Percentiles rank a stretch among this genome's conserved stretches.
phyloP scores from a whole-genome alignment of 2,329 filamentous ascomycete species.

The Claviceps lovelessii region DNA sequence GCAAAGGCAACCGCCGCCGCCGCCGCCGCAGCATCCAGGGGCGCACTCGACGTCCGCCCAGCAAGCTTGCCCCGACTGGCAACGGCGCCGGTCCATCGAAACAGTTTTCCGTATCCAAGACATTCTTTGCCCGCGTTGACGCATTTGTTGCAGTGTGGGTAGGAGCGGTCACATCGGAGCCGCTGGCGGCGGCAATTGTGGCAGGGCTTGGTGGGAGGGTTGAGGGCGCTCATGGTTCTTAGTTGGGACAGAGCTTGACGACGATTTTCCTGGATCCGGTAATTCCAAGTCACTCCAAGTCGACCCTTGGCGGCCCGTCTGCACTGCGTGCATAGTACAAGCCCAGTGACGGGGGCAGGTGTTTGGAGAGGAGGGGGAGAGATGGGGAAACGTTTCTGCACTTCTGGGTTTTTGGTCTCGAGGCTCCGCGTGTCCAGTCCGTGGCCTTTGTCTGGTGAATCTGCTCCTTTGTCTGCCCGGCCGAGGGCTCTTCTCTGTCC shows the following conservation, averaged over 20 bases:
- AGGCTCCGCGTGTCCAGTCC: background rate
- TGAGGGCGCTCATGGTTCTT: constrained; percentile 3
- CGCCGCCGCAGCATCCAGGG: background rate
- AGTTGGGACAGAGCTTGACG: background rate
- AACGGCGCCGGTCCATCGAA: constrained; percentile 36
- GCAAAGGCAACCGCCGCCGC: background rate
- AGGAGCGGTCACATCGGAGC: constrained; percentile 37
- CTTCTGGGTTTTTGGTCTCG: background rate
- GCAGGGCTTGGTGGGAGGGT: constrained; percentile 24
- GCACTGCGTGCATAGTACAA: constrained; percentile 3
- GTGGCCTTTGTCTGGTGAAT: background rate
- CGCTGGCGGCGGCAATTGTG: constrained; percentile 41
- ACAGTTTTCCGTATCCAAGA: constrained; percentile 38
- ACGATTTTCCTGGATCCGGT: background rate
- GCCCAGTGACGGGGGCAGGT: constrained; percentile 1
- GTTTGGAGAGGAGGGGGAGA: background rate
- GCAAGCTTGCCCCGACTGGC: constrained; percentile 28
- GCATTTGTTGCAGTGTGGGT: constrained; percentile 39
- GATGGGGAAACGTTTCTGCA: background rate
- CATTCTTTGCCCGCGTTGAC: constrained; percentile 33
- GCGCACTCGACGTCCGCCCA: constrained; percentile 24
- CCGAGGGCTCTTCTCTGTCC: background rate
- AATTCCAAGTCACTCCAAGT: constrained; percentile 4
- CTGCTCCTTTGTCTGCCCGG: background rate
- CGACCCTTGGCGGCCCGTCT: constrained; percentile 6